Evolutionary conservation across 306 rosid species (phyloP).

Genomic region (Vigna angularis): DNA sequence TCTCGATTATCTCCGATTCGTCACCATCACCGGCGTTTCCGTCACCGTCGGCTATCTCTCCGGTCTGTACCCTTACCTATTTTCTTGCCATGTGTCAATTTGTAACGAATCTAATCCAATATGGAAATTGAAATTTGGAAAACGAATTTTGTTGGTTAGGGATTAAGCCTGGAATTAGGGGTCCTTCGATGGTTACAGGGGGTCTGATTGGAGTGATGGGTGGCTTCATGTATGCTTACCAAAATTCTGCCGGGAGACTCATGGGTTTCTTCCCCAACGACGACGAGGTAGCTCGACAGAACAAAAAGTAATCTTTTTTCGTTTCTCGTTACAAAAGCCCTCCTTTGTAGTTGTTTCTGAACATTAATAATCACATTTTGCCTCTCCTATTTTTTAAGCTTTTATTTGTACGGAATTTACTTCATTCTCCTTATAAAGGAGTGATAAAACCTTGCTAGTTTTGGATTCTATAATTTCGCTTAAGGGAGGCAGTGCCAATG

Average conservation of each 20-base stretch:
- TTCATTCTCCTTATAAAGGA: slow-evolving; percentile 1
- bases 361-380: slow-evolving; percentile 37
- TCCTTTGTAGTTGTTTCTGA: slow-evolving; percentile 10
- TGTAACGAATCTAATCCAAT: not conserved
- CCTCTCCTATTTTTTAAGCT: slow-evolving; percentile 13
- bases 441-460: slow-evolving; percentile 7
- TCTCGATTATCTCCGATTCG: slow-evolving; percentile 88
- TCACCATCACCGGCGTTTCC: slow-evolving; percentile 88
- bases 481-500: not conserved
- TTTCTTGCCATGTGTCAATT: not conserved
- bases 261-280: slow-evolving; percentile 97
- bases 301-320: slow-evolving; percentile 63
- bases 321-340: not conserved
- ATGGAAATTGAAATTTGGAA: not conserved
- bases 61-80: slow-evolving; percentile 41
- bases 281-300: slow-evolving; percentile 77
- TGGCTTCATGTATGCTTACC: slow-evolving; percentile 96
- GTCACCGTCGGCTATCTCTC: slow-evolving; percentile 97
- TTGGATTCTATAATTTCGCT: not conserved
- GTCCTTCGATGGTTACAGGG: slow-evolving; percentile 97
- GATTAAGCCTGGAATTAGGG: slow-evolving; percentile 91
- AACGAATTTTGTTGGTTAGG: slow-evolving; percentile 48
- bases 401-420: not conserved
- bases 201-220: slow-evolving; percentile 92
- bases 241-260: slow-evolving; percentile 86